Base-by-base conservation (phyloP, 108 stramenopile genomes). In the Cyclostephanos invisitatus region DNA sequence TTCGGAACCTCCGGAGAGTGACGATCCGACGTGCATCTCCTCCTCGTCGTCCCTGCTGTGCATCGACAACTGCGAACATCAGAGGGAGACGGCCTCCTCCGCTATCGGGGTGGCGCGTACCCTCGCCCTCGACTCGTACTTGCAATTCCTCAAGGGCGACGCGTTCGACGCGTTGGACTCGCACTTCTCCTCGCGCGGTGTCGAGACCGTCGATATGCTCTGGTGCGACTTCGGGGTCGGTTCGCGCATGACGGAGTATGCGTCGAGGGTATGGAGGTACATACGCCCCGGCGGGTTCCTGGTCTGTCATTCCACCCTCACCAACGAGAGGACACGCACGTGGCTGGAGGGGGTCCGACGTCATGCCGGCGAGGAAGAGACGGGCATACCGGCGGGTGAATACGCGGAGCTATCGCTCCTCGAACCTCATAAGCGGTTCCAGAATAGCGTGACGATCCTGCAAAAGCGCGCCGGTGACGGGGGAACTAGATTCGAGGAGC, bases 171-270 rank as follows among this genome's bases (percentile, higher is more conserved):
- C 78, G 32, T 22, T 78, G 42, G 77, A 68, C 38, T 69, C 72
- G 57, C 78, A 80, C 53, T 62, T 84, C 66, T 68, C 71, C 21
- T 29, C 32, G 4, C 32, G 32, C 4, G 32, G 82, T 28, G 36
- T 53, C 5, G 73, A 79, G 32, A 74, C 88, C 15, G 80, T 95
- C 20, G 94, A 95, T 62, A 55, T 90, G 15, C 64, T 95, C 1
- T 95, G 94, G 94, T 91, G 91, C 63, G 94, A 95, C 72, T 95
- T 95, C 74, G 94, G 94, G 8, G 91, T 92, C 15, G 94, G 94
- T 15, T 67, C 84, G 35, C 62, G 86, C 2, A 89, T 92, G 84
- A 67, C 35, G 8, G 91, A 91, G 27, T 95, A 89, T 64, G 74
- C 77, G 14, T 56, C 65, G 3, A 49, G 56, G 22, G 80, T 84